A percentile compares a stretch with the other conserved stretches of the same genome.
phyloP scores from a whole-genome alignment of 148 eudicot species.

The Agrostemma githago region DNA sequence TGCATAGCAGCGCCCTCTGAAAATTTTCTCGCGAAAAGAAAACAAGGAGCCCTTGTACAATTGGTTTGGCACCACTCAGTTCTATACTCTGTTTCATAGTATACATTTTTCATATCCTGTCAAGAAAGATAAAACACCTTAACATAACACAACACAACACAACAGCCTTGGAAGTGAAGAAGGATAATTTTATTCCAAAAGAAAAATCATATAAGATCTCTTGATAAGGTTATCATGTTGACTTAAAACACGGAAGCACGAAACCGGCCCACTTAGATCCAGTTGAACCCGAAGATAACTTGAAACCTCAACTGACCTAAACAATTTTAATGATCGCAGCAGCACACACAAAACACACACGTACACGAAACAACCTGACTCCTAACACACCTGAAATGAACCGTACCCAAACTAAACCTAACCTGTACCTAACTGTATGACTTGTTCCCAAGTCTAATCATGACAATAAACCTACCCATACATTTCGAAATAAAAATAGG shows the following conservation, averaged over 20 bases:
- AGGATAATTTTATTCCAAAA: not conserved
- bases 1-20: constrained; percentile 88
- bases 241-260: not conserved
- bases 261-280: too few species aligned
- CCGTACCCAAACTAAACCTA: not conserved
- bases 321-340: not conserved
- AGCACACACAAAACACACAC: not conserved
- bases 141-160: constrained; percentile 14
- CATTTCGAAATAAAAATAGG: not conserved
- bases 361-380: not conserved
- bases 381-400: not conserved
- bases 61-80: constrained; percentile 89
- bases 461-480: not conserved
- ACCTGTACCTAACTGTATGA: not conserved
- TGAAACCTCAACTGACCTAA: not conserved
- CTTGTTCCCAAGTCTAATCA: not conserved
- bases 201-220: not conserved
- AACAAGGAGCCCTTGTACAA: constrained; percentile 68
- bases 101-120: constrained; percentile 76
- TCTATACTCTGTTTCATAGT: constrained; percentile 76
- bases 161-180: not conserved
- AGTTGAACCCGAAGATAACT: too few species aligned
- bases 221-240: not conserved
- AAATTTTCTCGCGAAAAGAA: constrained; percentile 84
- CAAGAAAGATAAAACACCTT: constrained; percentile 7